Conservation (phyloP, 1,139 yeast species). For the Blastobotrys aristatus region DNA sequence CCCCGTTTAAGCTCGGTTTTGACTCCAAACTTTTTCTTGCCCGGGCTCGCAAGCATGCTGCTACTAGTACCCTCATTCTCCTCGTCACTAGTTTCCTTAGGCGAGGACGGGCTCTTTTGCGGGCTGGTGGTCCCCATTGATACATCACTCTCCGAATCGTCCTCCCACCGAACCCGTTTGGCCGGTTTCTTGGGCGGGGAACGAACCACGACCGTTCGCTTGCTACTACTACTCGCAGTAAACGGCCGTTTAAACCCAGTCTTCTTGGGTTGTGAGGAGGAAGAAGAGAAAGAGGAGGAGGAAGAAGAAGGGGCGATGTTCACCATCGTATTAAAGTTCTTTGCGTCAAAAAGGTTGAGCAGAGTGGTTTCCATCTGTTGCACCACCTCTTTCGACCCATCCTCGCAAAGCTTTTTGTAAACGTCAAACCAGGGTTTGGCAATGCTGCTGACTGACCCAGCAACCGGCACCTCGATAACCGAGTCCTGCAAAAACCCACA, state of each 20-base stretch:
- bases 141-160: constrained; percentile 16
- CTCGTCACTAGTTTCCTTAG: background rate
- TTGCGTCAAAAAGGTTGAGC: background rate
- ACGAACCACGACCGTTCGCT: constrained; percentile 19
- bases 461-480: constrained; percentile 11
- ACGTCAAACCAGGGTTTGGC: constrained; percentile 10
- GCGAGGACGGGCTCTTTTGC: too few relatives aligned
- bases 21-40: constrained; percentile 23
- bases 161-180: constrained; percentile 31
- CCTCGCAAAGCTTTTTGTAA: constrained; percentile 5
- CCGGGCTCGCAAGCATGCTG: constrained; percentile 2
- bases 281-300: too few relatives aligned
- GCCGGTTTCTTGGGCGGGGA: constrained; percentile 27
- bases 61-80: background rate
- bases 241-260: constrained; percentile 15
- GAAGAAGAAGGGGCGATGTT: background rate
- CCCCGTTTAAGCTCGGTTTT: constrained; percentile 23
- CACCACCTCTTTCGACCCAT: background rate
- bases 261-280: constrained; percentile 1
- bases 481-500: constrained; percentile 15
- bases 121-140: constrained; percentile 6
- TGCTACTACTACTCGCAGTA: constrained; percentile 7
- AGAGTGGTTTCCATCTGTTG: background rate
- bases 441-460: constrained; percentile 15
- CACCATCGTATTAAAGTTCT: background rate